phyloP scores from a whole-genome alignment of 2,329 filamentous ascomycete genomes.

The Paraconiothyrium brasiliense region DNA sequence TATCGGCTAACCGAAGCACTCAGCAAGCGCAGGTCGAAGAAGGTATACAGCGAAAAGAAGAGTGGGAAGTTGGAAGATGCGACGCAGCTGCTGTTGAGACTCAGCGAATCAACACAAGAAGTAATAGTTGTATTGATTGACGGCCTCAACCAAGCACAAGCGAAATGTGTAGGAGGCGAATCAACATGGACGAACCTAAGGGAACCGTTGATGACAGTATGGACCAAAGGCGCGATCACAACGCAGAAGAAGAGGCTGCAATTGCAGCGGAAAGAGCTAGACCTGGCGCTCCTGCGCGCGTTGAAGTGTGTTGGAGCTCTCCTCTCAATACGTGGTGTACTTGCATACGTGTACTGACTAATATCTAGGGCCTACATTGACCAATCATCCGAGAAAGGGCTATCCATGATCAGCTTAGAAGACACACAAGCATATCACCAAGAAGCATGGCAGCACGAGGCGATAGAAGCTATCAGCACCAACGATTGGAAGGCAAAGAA shows the following conservation, averaged over 20 bases:
- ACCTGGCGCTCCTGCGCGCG: slow-evolving; percentile 36
- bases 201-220: slow-evolving; percentile 46
- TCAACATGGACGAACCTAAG: slow-evolving; percentile 31
- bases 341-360: slow-evolving; percentile 5
- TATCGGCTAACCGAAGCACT: slow-evolving; percentile 34
- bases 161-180: slow-evolving; percentile 32
- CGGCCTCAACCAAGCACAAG: slow-evolving; percentile 32
- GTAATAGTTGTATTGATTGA: slow-evolving; percentile 31
- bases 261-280: slow-evolving; percentile 34
- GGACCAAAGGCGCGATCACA: slow-evolving; percentile 42
- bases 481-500: slow-evolving; percentile 40
- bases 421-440: slow-evolving; percentile 26
- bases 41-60: slow-evolving; percentile 28
- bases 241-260: slow-evolving; percentile 37
- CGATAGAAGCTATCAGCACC: slow-evolving; percentile 34
- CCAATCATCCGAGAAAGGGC: slow-evolving; percentile 39
- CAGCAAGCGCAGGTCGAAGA: slow-evolving; percentile 31
- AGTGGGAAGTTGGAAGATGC: slow-evolving; percentile 37
- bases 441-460: slow-evolving; percentile 41
- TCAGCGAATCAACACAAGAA: slow-evolving; percentile 35
- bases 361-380: slow-evolving; percentile 36
- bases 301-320: slow-evolving; percentile 27
- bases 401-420: slow-evolving; percentile 34
- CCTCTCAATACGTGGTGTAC: neutral
- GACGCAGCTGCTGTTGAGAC: slow-evolving; percentile 36